Evolutionary conservation across 257 asterid species (phyloP).

Genomic region (Prunella vulgaris): DNA sequence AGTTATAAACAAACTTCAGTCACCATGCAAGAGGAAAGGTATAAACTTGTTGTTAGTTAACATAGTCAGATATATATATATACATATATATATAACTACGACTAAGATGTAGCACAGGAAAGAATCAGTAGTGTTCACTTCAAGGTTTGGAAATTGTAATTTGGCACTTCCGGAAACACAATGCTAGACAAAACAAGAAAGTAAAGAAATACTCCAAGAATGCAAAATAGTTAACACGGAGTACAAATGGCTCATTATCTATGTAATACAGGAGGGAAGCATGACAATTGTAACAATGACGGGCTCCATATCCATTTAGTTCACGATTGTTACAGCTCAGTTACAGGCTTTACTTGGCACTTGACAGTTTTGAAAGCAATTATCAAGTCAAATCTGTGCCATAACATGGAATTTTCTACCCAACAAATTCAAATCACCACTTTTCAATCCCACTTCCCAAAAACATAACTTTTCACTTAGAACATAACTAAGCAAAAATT

Average conservation of each 20-base stretch:
- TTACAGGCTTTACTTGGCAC: not conserved
- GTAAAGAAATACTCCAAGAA: not conserved
- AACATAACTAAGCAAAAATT: not conserved
- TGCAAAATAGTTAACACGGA: not conserved
- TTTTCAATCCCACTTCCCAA: not conserved
- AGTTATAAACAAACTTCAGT: not conserved
- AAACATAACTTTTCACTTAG: not conserved
- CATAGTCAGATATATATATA: not conserved
- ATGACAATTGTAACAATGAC: not conserved
- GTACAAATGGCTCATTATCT: not conserved
- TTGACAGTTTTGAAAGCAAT: not conserved
- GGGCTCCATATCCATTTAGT: not conserved
- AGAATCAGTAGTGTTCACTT: not conserved
- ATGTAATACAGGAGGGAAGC: not conserved
- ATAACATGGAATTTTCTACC: not conserved
- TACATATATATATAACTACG: no score
- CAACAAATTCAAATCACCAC: not conserved
- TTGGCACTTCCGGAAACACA: not conserved
- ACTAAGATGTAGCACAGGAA: not conserved
- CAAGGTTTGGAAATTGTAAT: not conserved
- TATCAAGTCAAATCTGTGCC: not conserved
- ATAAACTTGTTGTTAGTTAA: not conserved
- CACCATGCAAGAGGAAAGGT: not conserved
- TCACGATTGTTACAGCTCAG: not conserved
- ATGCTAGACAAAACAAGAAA: not conserved